These are phyloP conservation scores for Stemphylium lycopersici DNA, from an alignment of 2,329 filamentous ascomycete genomes.

Conservation along the genomic window DNA sequence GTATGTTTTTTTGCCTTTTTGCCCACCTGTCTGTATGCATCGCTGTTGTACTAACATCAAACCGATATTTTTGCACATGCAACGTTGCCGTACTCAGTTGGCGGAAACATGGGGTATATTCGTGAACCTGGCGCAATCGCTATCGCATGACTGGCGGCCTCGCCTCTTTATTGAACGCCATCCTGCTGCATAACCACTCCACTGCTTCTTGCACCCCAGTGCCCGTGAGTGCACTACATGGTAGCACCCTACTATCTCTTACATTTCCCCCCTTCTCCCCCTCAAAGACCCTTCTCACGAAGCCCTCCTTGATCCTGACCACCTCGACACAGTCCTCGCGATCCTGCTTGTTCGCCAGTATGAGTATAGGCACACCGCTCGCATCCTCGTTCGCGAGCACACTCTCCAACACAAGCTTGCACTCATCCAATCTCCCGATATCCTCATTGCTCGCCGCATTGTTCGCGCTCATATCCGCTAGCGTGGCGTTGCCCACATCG, in stretches of 20 bases:
- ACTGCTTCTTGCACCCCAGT: slow-evolving; percentile 89
- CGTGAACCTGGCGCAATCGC: not conserved
- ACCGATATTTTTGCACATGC: too few species aligned
- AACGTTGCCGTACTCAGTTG: too few species aligned
- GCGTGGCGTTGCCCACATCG: slow-evolving; percentile 83
- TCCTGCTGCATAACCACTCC: slow-evolving; percentile 91
- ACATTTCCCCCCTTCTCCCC: slow-evolving; percentile 86
- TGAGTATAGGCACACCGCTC: slow-evolving; percentile 87
- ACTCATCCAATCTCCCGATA: slow-evolving; percentile 77
- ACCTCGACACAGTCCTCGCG: slow-evolving; percentile 97
- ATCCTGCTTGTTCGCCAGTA: slow-evolving; percentile 97
- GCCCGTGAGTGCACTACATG: slow-evolving; percentile 85
- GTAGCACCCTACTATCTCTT: slow-evolving; percentile 87
- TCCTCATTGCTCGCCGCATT: slow-evolving; percentile 39
- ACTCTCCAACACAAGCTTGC: slow-evolving; percentile 84
- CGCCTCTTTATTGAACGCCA: slow-evolving; percentile 96
- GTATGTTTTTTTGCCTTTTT: too few species aligned
- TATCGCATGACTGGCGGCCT: slow-evolving; percentile 91
- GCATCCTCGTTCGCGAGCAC: slow-evolving; percentile 87
- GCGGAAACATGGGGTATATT: slow-evolving; percentile 7
- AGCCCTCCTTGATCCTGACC: slow-evolving; percentile 93
- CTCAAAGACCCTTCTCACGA: slow-evolving; percentile 95
- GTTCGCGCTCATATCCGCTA: slow-evolving; percentile 57
- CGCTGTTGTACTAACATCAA: too few species aligned
- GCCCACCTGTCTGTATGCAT: too few species aligned